phyloP scores from a whole-genome alignment of 2,329 filamentous ascomycete species.

The Ascochyta viciae-villosae region DNA sequence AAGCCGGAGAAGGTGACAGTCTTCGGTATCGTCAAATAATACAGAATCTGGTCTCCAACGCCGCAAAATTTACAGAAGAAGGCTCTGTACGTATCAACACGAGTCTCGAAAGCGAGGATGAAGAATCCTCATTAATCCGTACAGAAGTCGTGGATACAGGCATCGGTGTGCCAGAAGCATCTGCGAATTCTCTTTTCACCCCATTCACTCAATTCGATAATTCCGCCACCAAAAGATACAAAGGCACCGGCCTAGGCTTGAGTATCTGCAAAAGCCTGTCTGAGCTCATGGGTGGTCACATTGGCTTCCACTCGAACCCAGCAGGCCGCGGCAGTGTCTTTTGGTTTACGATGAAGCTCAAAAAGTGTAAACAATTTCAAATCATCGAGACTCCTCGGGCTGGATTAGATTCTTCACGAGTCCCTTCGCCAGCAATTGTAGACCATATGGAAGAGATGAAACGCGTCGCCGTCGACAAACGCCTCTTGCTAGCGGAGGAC shows the following conservation, averaged over 20 bases:
- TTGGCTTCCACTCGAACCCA: constrained; percentile 57
- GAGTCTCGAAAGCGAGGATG: constrained; percentile 52
- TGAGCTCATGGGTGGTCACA: constrained; percentile 63
- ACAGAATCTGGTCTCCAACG: constrained; percentile 68
- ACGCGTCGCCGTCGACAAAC: constrained; percentile 28
- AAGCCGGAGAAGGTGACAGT: constrained; percentile 62
- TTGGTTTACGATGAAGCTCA: constrained; percentile 57
- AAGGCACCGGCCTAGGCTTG: constrained; percentile 64
- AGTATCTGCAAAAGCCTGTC: constrained; percentile 65
- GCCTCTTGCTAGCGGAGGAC: constrained; percentile 55
- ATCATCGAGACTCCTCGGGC: constrained; percentile 22
- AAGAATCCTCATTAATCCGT: constrained; percentile 55
- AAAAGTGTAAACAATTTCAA: constrained; percentile 36
- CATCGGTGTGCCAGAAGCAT: constrained; percentile 59
- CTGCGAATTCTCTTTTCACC: constrained; percentile 59
- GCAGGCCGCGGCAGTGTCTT: constrained; percentile 58
- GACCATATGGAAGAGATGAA: constrained; percentile 33
- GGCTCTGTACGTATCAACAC: constrained; percentile 59
- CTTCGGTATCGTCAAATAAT: constrained; percentile 67
- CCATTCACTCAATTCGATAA: constrained; percentile 65
- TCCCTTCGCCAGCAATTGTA: constrained; percentile 14
- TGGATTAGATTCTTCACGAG: constrained; percentile 14
- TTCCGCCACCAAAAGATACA: constrained; percentile 60
- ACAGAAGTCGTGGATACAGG: constrained; percentile 63
- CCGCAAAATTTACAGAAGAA: constrained; percentile 67